These are phyloP conservation scores for Didymella sp. DNA, from an alignment of 2,329 filamentous ascomycete species.

Conservation along the genomic window DNA sequence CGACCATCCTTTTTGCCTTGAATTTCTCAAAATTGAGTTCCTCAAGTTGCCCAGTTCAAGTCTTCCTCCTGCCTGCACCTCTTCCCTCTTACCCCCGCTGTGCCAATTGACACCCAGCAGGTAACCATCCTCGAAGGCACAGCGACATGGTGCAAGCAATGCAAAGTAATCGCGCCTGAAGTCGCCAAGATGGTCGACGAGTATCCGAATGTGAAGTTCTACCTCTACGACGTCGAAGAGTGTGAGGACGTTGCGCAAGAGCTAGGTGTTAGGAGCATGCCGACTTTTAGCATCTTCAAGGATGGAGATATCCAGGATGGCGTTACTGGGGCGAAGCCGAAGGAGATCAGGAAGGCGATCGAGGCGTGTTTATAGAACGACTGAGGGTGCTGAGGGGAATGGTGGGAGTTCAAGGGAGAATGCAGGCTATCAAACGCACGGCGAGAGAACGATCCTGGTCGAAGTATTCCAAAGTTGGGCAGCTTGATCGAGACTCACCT, in stretches of 20 bases:
- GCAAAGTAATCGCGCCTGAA: constrained; percentile 38
- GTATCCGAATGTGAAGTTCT: constrained; percentile 36
- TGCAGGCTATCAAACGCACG: neutral
- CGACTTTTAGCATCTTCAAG: constrained; percentile 40
- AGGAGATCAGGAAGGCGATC: constrained; percentile 35
- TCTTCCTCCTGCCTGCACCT: neutral
- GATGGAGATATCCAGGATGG: constrained; percentile 40
- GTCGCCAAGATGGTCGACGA: constrained; percentile 35
- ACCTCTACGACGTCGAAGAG: constrained; percentile 42
- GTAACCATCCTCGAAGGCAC: constrained; percentile 43
- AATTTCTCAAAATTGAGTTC: neutral
- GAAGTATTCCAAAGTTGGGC: too few species aligned
- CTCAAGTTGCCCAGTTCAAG: neutral
- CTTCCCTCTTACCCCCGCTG: neutral
- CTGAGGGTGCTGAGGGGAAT: neutral
- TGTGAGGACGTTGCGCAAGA: constrained; percentile 43
- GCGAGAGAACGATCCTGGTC: too few species aligned
- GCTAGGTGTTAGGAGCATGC: constrained; percentile 37
- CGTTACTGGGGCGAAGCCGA: constrained; percentile 29
- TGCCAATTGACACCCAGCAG: neutral
- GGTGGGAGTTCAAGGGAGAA: neutral
- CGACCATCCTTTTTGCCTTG: neutral
- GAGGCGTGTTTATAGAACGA: constrained; percentile 29
- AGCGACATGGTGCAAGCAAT: constrained; percentile 40
- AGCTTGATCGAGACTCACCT: too few species aligned